phyloP scores from a whole-genome alignment of 208 protist genomes.

The Leishmania arabica region DNA sequence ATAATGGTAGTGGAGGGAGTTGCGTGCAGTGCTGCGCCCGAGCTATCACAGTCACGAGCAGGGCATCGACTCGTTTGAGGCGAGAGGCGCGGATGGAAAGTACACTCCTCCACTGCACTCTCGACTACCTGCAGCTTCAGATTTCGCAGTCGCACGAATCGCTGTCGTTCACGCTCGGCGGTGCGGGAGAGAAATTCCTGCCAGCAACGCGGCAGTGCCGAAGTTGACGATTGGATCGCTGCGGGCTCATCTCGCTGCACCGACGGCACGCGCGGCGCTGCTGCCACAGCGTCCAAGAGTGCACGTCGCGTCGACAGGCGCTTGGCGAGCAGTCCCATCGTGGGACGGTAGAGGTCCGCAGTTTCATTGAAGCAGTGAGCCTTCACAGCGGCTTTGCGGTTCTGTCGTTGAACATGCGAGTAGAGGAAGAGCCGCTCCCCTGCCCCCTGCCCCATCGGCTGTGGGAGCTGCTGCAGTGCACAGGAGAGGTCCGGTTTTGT shows the following conservation, averaged over 20 bases:
- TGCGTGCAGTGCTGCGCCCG: not conserved
- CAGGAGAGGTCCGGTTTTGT: not conserved
- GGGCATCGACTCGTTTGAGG: not conserved
- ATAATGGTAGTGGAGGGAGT: not conserved
- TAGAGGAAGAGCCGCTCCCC: slow-evolving; percentile 9
- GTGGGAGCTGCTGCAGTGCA: not conserved
- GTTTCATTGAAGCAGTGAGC: not conserved
- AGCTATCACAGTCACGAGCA: no score
- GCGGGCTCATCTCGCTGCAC: not conserved
- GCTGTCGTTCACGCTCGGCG: slow-evolving; percentile 1
- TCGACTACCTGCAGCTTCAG: slow-evolving; percentile 14
- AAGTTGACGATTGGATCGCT: not conserved
- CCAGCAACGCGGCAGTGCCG: not conserved
- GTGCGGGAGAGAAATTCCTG: not conserved
- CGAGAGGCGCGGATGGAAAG: slow-evolving; percentile 4
- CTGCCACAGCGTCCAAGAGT: not conserved
- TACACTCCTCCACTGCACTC: slow-evolving; percentile 1
- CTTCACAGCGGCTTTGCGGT: not conserved
- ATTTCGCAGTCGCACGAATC: not conserved
- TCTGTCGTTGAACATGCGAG: not conserved
- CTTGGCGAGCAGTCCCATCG: not conserved
- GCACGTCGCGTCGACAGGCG: not conserved
- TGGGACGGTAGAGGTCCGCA: not conserved
- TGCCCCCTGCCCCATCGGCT: not conserved
- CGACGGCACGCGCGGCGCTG: not conserved